Evolutionary conservation across 257 asterid genomes (phyloP), one percentile per base, ranked within the genome.

Genomic region (Solanum verrucosum): DNA sequence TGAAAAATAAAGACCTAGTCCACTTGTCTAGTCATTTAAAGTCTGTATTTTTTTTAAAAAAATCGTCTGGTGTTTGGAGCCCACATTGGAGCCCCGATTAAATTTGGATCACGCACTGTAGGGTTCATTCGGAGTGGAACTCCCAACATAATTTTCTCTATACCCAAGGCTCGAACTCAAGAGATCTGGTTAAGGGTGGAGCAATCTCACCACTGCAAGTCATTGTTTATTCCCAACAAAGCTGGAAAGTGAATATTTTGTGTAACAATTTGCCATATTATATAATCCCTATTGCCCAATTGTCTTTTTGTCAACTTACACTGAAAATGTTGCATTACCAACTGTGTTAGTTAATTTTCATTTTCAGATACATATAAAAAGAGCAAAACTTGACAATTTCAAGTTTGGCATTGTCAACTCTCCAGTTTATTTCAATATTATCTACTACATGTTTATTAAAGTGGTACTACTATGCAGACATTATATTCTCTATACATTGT

Each of bases 41-140:
- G 34, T 33, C 34, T 7, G 38, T 35, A 35, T 35, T 6, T 35
- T 35, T 35, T 6, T 1, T 1, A 35, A 3, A 44, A 44, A 12
- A 4, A 10, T 42, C 15, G 14, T 52, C 0, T 15, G 1, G 3
- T 5, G 23, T 16, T 16, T 1, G 60, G 4, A 2, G 0, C 0
- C 0, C 23, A 52, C 0, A 52, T 52, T 52, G 1, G 23, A 52
- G 23, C 9, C 0, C 0, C 23, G 0, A 5, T 2, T 52, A 52
- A 52, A 52, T 52, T 0, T 6, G 60, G 7, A 52, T 6, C 3
- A 3, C 3, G 9, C 7, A 52, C 0, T 52, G 0, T 16, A 52
- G 1, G 1, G 0, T 15, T 1, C 0, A 52, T 52, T 16, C 0
- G 9, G 23, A 0, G 4, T 52, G 4, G 0, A 0, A 0, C 23